Conservation (phyloP, 768 basidiomycete species). For the Sarcodon aspratus region DNA sequence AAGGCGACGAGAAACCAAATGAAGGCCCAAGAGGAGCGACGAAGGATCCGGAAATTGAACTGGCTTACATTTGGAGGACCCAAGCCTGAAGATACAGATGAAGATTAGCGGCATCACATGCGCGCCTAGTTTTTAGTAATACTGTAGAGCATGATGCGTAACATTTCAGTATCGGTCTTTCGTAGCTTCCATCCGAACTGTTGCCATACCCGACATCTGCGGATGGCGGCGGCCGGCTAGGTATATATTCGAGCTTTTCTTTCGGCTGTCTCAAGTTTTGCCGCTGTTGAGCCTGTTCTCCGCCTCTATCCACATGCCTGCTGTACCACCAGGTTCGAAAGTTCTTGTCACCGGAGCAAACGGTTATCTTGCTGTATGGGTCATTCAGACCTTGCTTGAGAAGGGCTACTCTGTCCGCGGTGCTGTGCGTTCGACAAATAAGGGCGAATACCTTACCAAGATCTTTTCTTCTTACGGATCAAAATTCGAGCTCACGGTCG, state of each 20-base stretch:
- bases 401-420: constrained; percentile 54
- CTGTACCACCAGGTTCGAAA: constrained; percentile 20
- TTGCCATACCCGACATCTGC: too few species aligned
- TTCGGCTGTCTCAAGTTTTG: too few species aligned
- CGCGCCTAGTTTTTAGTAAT: too few species aligned
- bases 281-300: too few species aligned
- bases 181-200: too few species aligned
- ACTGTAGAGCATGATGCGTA: too few species aligned
- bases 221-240: too few species aligned
- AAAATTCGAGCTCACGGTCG: constrained; percentile 52
- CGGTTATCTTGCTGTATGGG: constrained; percentile 50
- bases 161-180: too few species aligned
- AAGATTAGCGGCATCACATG: constrained; percentile 10
- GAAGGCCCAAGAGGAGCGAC: constrained; percentile 82
- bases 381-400: constrained; percentile 44
- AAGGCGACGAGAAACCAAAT: constrained; percentile 82
- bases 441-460: constrained; percentile 44
- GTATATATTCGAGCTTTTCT: too few species aligned
- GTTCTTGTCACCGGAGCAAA: constrained; percentile 50
- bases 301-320: constrained; percentile 18
- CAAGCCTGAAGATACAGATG: constrained; percentile 74
- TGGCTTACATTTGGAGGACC: constrained; percentile 81
- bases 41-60: constrained; percentile 64
- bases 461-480: constrained; percentile 42
- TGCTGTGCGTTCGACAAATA: constrained; percentile 51